phyloP scores from a whole-genome alignment of 768 basidiomycete genomes.

The Mycena floridula region DNA sequence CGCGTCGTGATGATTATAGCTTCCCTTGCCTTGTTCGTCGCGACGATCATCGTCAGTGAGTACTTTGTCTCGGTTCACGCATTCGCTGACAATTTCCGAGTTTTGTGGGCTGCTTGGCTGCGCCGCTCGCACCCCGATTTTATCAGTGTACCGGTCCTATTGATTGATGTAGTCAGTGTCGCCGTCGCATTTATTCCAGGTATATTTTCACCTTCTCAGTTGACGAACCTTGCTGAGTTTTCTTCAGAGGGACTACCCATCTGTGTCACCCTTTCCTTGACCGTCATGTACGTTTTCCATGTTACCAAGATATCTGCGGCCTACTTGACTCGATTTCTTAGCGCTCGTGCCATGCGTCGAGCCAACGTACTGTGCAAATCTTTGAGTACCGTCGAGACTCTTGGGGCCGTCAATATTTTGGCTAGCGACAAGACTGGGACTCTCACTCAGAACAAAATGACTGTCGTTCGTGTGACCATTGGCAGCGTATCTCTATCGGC shows the following conservation, averaged over 20 bases:
- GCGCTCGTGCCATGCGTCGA: slow-evolving; percentile 40
- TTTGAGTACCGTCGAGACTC: slow-evolving; percentile 59
- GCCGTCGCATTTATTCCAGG: not conserved
- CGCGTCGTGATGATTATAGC: slow-evolving; percentile 51
- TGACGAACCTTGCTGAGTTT: too few relatives aligned
- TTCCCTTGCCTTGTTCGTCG: slow-evolving; percentile 26
- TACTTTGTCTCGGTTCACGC: not conserved
- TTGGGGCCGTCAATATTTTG: slow-evolving; percentile 53
- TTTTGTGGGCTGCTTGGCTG: not conserved
- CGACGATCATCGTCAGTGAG: not conserved
- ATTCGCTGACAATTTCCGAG: not conserved
- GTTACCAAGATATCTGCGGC: not conserved
- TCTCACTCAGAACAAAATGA: slow-evolving; percentile 92
- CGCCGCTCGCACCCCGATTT: not conserved
- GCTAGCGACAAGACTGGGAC: slow-evolving; percentile 93
- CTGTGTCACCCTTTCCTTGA: not conserved
- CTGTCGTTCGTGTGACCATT: slow-evolving; percentile 91
- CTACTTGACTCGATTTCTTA: slow-evolving; percentile 1
- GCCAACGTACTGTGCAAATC: slow-evolving; percentile 49
- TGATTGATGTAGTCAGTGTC: not conserved
- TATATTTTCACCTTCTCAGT: not conserved
- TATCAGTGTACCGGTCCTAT: not conserved
- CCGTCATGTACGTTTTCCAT: not conserved
- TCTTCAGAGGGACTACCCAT: not conserved
- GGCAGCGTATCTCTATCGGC: slow-evolving; percentile 54